Conservation (phyloP, 176 grass and related monocot species). For the Echinochloa phyllopogon region DNA sequence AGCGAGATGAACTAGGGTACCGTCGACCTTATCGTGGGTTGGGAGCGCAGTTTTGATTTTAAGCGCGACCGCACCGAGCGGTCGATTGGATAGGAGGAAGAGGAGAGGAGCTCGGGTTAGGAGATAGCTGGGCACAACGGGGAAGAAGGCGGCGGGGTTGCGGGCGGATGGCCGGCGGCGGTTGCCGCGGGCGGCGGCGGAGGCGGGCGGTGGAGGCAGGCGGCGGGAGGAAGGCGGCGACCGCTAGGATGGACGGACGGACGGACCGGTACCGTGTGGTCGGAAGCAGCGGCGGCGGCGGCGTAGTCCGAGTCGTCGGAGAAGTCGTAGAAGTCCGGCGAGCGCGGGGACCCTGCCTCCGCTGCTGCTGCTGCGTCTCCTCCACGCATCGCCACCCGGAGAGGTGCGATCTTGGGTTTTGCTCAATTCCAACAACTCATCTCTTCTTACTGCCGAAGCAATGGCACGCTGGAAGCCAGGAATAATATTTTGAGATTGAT, state of each 20-base stretch:
- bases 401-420: slow-evolving; percentile 28
- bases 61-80: too few relatives aligned
- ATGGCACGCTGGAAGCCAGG: slow-evolving; percentile 3
- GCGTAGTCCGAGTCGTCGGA: slow-evolving; percentile 98
- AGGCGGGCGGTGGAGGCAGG: too few relatives aligned
- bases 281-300: slow-evolving; percentile 56
- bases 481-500: not conserved
- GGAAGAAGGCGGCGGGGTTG: too few relatives aligned
- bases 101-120: too few relatives aligned
- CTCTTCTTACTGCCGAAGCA: slow-evolving; percentile 23
- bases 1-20: not conserved
- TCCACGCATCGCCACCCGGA: slow-evolving; percentile 51
- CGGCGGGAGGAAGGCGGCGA: too few relatives aligned
- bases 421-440: slow-evolving; percentile 25
- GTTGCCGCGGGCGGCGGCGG: too few relatives aligned
- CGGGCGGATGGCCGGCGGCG: too few relatives aligned
- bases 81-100: too few relatives aligned
- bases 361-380: slow-evolving; percentile 28
- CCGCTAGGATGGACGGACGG: too few relatives aligned
- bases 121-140: too few relatives aligned
- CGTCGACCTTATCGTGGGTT: not conserved
- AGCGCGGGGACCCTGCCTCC: slow-evolving; percentile 51
- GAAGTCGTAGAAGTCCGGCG: slow-evolving; percentile 78
- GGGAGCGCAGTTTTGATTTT: too few relatives aligned
- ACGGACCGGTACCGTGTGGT: slow-evolving; percentile 30